A percentile compares a stretch with the other conserved stretches of the same genome.
Evolutionary conservation across 2,329 filamentous ascomycete species (phyloP).

Genomic region (Hypomyces perniciosus): DNA sequence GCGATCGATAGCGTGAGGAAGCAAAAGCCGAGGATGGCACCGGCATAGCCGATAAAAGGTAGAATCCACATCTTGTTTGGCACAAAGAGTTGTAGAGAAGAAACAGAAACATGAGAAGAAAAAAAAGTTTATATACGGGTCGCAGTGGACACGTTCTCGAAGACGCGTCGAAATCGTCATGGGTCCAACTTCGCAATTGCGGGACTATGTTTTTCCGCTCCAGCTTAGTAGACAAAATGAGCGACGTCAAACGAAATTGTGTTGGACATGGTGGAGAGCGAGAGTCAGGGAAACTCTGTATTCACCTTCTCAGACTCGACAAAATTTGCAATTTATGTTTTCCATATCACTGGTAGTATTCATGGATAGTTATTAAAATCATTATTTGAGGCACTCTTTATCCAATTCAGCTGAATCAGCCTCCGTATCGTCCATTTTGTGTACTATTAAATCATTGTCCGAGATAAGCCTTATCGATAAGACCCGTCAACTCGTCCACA

Average conservation of each 20-base stretch:
- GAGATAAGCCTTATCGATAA: constrained; percentile 14
- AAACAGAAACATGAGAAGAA: neutral
- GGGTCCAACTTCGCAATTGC: constrained; percentile 6
- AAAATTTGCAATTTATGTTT: too few species aligned
- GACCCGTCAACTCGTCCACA: constrained; percentile 1
- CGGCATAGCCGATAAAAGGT: constrained; percentile 82
- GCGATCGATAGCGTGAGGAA: constrained; percentile 95
- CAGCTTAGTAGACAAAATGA: neutral
- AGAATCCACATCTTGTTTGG: constrained; percentile 82
- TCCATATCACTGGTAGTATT: too few species aligned
- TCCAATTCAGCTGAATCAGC: too few species aligned
- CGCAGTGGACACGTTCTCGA: constrained; percentile 16
- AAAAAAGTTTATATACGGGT: neutral
- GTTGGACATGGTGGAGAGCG: too few species aligned
- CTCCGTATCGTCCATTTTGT: too few species aligned
- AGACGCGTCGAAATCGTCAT: constrained; percentile 1
- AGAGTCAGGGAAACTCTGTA: too few species aligned
- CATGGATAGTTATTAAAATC: too few species aligned
- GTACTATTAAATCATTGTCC: neutral
- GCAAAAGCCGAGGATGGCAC: constrained; percentile 80
- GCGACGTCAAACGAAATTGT: too few species aligned
- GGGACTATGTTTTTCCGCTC: constrained; percentile 9
- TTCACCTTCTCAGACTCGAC: too few species aligned
- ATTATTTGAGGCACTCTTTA: too few species aligned
- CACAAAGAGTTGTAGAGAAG: neutral